These are phyloP conservation scores for Phialocephala sp. DNA, from an alignment of 2,329 filamentous ascomycete species.

Conservation along the genomic window DNA sequence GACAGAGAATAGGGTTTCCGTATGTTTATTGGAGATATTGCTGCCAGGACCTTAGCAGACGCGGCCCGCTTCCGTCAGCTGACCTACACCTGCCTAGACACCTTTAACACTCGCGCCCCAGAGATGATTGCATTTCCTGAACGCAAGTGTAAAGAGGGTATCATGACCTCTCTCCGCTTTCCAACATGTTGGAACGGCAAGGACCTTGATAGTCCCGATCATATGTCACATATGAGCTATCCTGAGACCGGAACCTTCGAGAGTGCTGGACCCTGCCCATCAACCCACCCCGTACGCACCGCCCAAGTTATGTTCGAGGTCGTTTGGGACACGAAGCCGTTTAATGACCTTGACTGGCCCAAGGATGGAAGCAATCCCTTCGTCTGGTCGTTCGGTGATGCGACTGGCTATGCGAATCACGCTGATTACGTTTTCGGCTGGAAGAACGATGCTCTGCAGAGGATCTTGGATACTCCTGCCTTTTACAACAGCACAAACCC, in stretches of 20 bases:
- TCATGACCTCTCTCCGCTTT: slow-evolving; percentile 42
- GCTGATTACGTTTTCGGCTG: slow-evolving; percentile 59
- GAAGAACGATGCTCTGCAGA: slow-evolving; percentile 55
- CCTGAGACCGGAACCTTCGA: slow-evolving; percentile 27
- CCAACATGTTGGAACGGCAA: slow-evolving; percentile 30
- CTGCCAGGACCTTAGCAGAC: slow-evolving; percentile 44
- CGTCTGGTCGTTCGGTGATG: slow-evolving; percentile 51
- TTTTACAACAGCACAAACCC: slow-evolving; percentile 51
- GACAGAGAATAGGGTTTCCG: slow-evolving; percentile 32
- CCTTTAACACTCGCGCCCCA: slow-evolving; percentile 45
- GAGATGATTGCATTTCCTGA: slow-evolving; percentile 48
- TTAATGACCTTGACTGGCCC: slow-evolving; percentile 51
- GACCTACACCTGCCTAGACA: slow-evolving; percentile 50
- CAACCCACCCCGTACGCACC: slow-evolving; percentile 23
- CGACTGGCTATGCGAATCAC: slow-evolving; percentile 54
- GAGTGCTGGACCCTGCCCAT: slow-evolving; percentile 28
- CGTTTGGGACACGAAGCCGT: slow-evolving; percentile 52
- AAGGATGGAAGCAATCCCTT: slow-evolving; percentile 50
- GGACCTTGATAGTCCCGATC: slow-evolving; percentile 29
- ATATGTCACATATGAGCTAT: slow-evolving; percentile 35
- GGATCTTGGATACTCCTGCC: slow-evolving; percentile 53
- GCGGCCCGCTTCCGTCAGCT: slow-evolving; percentile 49
- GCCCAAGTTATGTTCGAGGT: slow-evolving; percentile 48
- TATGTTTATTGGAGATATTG: slow-evolving; percentile 50
- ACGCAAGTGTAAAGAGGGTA: slow-evolving; percentile 39